These are phyloP conservation scores for Chlorella variabilis DNA, from an alignment of 163 green algal genomes.

Conservation along the genomic window DNA sequence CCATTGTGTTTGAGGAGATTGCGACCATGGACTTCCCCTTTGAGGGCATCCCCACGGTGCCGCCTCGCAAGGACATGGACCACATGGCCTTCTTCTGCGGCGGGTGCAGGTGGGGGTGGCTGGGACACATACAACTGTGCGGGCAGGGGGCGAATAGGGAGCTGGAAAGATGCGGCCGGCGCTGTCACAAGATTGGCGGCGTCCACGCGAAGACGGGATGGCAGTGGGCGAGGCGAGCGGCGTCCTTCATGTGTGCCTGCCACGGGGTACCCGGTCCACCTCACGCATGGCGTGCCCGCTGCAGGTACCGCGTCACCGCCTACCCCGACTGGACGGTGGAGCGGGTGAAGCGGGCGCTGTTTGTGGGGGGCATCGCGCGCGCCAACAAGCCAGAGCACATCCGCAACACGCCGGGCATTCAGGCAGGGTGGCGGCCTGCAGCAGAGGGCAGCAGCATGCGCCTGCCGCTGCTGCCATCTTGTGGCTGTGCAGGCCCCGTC, in stretches of 20 bases:
- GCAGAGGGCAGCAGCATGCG: background rate
- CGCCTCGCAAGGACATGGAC: slow-evolving; percentile 87
- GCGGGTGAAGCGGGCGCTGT: slow-evolving; percentile 87
- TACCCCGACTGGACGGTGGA: slow-evolving; percentile 82
- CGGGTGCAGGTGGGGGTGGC: slow-evolving; percentile 64
- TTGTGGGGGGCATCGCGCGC: slow-evolving; percentile 82
- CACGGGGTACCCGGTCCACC: no score
- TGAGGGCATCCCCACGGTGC: slow-evolving; percentile 92
- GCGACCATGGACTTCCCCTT: slow-evolving; percentile 94
- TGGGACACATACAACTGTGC: no score
- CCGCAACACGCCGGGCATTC: slow-evolving; percentile 80
- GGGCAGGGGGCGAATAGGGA: no score
- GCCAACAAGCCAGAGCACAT: slow-evolving; percentile 80
- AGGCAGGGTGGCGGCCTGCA: background rate
- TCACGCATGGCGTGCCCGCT: no score
- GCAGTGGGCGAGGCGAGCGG: no score
- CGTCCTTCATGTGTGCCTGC: no score
- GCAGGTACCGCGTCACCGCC: slow-evolving; percentile 86
- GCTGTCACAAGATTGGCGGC: no score
- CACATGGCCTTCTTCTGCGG: slow-evolving; percentile 93
- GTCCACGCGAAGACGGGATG: no score
- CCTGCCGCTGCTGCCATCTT: no score
- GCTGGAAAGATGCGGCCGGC: no score
- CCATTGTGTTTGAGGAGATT: slow-evolving; percentile 95
- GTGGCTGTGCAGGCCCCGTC: no score